Conservation (phyloP, 768 basidiomycete genomes). For the Ephemerocybe angulata region DNA sequence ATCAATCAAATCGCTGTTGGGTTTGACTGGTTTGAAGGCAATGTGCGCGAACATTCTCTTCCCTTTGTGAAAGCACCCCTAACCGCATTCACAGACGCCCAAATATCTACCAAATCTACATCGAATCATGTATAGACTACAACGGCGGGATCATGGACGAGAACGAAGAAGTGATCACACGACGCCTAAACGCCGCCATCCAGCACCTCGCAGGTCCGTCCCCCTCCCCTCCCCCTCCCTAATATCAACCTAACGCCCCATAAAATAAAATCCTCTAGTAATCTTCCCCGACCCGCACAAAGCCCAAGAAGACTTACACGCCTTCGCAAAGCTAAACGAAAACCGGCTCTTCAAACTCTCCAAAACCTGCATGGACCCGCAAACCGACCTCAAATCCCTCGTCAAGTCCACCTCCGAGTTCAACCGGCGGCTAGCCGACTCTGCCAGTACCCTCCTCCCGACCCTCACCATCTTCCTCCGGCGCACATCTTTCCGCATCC, state of each 20-base stretch:
- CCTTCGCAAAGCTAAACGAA: conserved; percentile 88
- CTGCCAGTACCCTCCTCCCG: conserved; percentile 50
- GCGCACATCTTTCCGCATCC: conserved; percentile 61
- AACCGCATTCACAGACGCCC: conserved; percentile 49
- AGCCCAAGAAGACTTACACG: conserved; percentile 70
- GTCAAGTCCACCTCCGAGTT: conserved; percentile 81
- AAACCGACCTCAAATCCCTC: conserved; percentile 76
- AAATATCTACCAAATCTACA: conserved; percentile 61
- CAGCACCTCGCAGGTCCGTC: conserved; percentile 59
- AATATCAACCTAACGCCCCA: conserved; percentile 3
- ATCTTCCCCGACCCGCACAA: conserved; percentile 68
- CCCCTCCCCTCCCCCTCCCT: neutral
- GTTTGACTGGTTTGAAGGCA: conserved; percentile 59
- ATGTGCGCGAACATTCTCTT: conserved; percentile 40
- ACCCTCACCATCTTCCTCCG: conserved; percentile 75
- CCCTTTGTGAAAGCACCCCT: neutral
- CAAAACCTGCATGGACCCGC: conserved; percentile 76
- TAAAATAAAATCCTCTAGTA: too few species aligned
- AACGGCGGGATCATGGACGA: conserved; percentile 92
- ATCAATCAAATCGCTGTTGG: conserved; percentile 53
- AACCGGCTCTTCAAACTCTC: conserved; percentile 80
- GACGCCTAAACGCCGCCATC: conserved; percentile 51
- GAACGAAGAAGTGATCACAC: conserved; percentile 61
- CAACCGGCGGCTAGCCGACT: conserved; percentile 68
- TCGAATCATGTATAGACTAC: conserved; percentile 72